Evolutionary conservation across 495 filamentous ascomycete species (phyloP), one percentile per base, ranked within the genome.

Genomic region (Trichocladium antarcticum): DNA sequence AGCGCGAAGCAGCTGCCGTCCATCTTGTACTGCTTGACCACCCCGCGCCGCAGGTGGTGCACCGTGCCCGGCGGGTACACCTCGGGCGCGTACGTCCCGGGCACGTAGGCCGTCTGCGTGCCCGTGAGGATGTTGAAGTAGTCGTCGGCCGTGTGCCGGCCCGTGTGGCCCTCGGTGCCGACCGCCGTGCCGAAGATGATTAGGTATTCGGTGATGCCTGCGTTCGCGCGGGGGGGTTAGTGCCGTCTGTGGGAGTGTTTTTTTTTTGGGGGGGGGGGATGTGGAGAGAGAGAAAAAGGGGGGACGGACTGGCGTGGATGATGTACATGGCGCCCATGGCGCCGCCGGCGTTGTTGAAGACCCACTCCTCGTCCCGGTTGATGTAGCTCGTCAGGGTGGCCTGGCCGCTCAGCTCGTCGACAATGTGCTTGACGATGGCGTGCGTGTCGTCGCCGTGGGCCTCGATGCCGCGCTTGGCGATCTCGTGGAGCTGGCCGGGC

Each of bases 311-410:
- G 53, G 87, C 83, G 61, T 92, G 87, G 60, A 92, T 82, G 53
- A 92, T 82, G 57, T 86, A 86, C 87, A 92, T 90, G 54, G 78
- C 81, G 45, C 87, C 87, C 87, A 92, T 90, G 45, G 87, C 86
- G 50, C 83, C 84, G 54, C 83, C 83, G 51, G 84, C 84, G 51
- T 87, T 87, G 73, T 84, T 85, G 52, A 85, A 82, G 17, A 85
- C 68, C 81, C 82, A 84, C 59, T 83, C 74, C 54, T 82, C 73
- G 40, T 78, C 61, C 27, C 69, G 54, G 64, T 80, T 83, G 54
- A 83, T 56, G 63, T 79, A 73, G 48, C 60, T 64, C 3, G 67
- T 60, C 44, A 66, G 63, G 34, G 19, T 38, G 31, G 73, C 51
- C 20, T 64, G 65, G 45, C 63, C 65, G 50, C 57, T 62, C 41